A percentile compares a stretch with the other conserved stretches of the same genome.
These are phyloP conservation scores for Taphrina deformans DNA, from an alignment of 1,139 yeast genomes.

Conservation along the genomic window DNA sequence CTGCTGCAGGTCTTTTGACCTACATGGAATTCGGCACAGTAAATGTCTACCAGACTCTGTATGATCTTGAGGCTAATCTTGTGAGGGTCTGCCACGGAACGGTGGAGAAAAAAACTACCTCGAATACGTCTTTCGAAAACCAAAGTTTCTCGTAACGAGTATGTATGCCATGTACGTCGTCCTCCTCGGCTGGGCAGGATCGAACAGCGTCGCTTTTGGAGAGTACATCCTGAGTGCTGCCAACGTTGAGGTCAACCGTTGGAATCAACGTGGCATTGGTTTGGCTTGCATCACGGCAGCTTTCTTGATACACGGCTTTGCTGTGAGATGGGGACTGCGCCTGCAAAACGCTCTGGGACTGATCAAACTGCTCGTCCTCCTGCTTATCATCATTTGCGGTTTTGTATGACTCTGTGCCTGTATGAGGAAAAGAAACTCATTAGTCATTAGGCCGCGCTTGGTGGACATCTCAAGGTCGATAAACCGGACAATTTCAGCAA, in stretches of 20 bases:
- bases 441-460: constrained; percentile 60
- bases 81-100: constrained; percentile 65
- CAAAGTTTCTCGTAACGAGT: constrained; percentile 67
- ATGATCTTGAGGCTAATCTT: no score
- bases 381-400: constrained; percentile 70
- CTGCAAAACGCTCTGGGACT: constrained; percentile 69
- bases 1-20: constrained; percentile 70
- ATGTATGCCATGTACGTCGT: constrained; percentile 76
- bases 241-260: constrained; percentile 51
- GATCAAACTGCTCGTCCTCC: constrained; percentile 67
- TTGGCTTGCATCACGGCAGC: constrained; percentile 70
- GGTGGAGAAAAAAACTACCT: constrained; percentile 88
- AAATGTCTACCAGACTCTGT: no score
- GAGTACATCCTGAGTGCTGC: constrained; percentile 65
- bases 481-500: constrained; percentile 42
- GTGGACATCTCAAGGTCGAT: constrained; percentile 47
- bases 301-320: constrained; percentile 62
- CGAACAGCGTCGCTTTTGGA: constrained; percentile 60
- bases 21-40: constrained; percentile 81
- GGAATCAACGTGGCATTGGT: constrained; percentile 38
- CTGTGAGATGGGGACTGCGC: constrained; percentile 65
- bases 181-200: constrained; percentile 82
- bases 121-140: constrained; percentile 68
- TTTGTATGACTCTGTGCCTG: constrained; percentile 50
- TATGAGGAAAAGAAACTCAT: no score